These are phyloP conservation scores for Boletus albobrunnescens DNA, from an alignment of 1,284 basidiomycete genomes.

Conservation along the genomic window DNA sequence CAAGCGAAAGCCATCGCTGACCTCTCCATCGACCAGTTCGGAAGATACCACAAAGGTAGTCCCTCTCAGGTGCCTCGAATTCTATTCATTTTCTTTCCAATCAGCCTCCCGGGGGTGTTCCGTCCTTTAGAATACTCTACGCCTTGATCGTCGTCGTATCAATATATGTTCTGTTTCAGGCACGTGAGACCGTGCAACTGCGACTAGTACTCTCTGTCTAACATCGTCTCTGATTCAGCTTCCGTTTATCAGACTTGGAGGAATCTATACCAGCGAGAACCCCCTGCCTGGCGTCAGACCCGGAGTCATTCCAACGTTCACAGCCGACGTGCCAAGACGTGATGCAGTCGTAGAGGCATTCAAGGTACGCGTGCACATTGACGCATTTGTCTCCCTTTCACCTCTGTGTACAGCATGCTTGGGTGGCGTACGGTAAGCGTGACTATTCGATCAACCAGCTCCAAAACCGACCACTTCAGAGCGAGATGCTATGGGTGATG, in stretches of 20 bases:
- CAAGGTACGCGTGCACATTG: conserved; percentile 48
- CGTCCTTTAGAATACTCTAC: conserved; percentile 13
- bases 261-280: conserved; percentile 2
- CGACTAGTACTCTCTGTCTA: conserved; percentile 1
- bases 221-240: conserved; percentile 13
- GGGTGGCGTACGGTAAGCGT: conserved; percentile 69
- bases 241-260: conserved; percentile 6
- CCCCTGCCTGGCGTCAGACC: conserved; percentile 24
- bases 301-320: conserved; percentile 20
- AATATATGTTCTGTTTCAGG: conserved; percentile 22
- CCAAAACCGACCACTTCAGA: conserved; percentile 47
- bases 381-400: conserved; percentile 9
- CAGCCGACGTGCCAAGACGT: conserved; percentile 58
- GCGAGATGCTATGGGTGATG: conserved; percentile 81
- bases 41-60: conserved; percentile 13
- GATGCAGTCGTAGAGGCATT: conserved; percentile 75
- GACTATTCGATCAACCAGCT: conserved; percentile 7
- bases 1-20: conserved; percentile 18
- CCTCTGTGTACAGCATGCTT: conserved; percentile 57
- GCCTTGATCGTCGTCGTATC: conserved; percentile 10
- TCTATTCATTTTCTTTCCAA: neutral
- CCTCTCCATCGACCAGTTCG: neutral
- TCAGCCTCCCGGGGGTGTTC: conserved; percentile 8
- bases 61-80: neutral
- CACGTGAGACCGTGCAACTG: conserved; percentile 3